These are phyloP conservation scores for Aspergillus ellipticus DNA, from an alignment of 495 filamentous ascomycete genomes.

Conservation along the genomic window DNA sequence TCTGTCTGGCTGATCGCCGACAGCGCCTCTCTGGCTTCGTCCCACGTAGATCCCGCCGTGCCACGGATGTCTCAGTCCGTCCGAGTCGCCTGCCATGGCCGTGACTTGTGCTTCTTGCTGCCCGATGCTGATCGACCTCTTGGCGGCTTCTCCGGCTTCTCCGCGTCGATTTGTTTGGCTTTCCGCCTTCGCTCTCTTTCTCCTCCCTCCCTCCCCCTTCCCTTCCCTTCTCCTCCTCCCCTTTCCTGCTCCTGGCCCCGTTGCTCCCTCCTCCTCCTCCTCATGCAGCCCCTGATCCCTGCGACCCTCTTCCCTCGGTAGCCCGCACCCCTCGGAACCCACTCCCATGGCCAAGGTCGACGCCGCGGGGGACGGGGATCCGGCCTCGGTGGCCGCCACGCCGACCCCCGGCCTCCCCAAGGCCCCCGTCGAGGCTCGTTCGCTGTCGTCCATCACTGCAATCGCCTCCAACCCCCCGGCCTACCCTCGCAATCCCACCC, in stretches of 20 bases:
- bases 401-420: constrained; percentile 31
- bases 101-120: no score
- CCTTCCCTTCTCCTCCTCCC: neutral
- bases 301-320: neutral
- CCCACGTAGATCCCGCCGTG: neutral
- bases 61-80: neutral
- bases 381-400: constrained; percentile 21
- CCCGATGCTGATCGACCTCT: constrained; percentile 10
- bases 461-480: constrained; percentile 83
- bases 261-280: neutral
- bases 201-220: constrained; percentile 3
- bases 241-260: neutral
- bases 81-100: no score
- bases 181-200: neutral
- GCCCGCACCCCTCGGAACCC: neutral
- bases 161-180: constrained; percentile 14
- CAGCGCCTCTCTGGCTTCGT: neutral
- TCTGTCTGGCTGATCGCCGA: neutral
- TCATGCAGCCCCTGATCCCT: neutral
- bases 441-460: constrained; percentile 71
- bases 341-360: constrained; percentile 25
- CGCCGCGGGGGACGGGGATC: constrained; percentile 18
- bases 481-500: constrained; percentile 72
- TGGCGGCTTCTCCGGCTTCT: constrained; percentile 14
- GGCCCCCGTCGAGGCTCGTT: constrained; percentile 69